Evolutionary conservation across 2,329 filamentous ascomycete genomes (phyloP).

Genomic region (Epichloe hybrida): DNA sequence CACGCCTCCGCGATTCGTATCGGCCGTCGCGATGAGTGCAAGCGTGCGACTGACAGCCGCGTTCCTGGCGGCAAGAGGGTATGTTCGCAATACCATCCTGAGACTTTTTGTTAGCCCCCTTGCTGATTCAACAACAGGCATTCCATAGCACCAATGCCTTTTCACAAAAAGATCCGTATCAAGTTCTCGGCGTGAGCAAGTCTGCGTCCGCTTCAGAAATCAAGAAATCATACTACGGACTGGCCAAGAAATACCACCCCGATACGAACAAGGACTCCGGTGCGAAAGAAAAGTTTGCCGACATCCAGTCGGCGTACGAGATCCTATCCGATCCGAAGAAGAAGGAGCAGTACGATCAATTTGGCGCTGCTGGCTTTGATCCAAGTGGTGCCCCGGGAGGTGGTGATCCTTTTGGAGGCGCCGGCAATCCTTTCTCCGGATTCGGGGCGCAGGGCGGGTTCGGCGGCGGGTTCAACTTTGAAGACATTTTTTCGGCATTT

Average conservation of each 20-base stretch:
- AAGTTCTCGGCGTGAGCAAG: constrained; percentile 71
- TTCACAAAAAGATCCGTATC: constrained; percentile 68
- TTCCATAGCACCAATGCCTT: constrained; percentile 48
- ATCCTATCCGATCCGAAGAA: constrained; percentile 86
- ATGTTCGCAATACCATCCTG: neutral
- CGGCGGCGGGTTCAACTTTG: constrained; percentile 80
- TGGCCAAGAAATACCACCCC: constrained; percentile 95
- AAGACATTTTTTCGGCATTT: constrained; percentile 88
- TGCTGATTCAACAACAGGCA: constrained; percentile 19
- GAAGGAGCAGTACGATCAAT: constrained; percentile 82
- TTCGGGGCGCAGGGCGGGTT: constrained; percentile 46
- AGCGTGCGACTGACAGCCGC: constrained; percentile 7
- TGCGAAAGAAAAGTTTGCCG: constrained; percentile 91
- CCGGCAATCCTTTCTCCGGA: constrained; percentile 50
- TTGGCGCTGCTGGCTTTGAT: constrained; percentile 78
- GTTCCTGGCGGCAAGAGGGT: constrained; percentile 18
- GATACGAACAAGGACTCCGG: constrained; percentile 91
- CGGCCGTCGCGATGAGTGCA: constrained; percentile 10
- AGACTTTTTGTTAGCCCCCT: neutral
- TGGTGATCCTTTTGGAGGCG: constrained; percentile 50
- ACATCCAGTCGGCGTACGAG: constrained; percentile 90
- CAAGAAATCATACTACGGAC: constrained; percentile 95
- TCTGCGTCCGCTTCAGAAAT: constrained; percentile 74
- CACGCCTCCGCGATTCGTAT: constrained; percentile 18
- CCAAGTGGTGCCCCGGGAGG: constrained; percentile 51